Conservation (phyloP, 192 early-diverging fungal species). For the Coemansia sp. region DNA sequence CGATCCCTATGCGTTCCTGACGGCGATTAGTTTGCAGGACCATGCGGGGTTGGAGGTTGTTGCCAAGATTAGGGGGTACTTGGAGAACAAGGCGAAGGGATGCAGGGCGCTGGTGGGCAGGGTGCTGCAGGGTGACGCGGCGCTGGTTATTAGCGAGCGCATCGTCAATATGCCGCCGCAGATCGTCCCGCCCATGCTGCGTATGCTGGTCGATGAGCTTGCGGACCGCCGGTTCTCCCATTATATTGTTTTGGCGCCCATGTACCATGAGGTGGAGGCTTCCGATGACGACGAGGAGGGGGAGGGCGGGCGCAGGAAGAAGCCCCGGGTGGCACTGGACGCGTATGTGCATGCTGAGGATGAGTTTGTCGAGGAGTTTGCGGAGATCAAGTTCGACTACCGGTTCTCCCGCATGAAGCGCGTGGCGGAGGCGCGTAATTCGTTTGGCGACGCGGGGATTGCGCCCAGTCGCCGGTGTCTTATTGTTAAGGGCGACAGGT, state of each 20-base stretch:
- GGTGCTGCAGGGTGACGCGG: conserved; percentile 52
- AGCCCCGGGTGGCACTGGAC: conserved; percentile 39
- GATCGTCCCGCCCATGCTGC: conserved; percentile 86
- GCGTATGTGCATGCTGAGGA: conserved; percentile 91
- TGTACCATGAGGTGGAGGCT: conserved; percentile 75
- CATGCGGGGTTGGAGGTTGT: conserved; percentile 59
- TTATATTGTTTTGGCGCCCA: conserved; percentile 75
- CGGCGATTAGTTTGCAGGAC: conserved; percentile 67
- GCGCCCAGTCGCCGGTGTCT: conserved; percentile 67
- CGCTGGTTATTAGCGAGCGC: conserved; percentile 79
- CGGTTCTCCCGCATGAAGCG: conserved; percentile 68
- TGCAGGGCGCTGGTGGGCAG: conserved; percentile 11
- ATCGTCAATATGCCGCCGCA: conserved; percentile 97
- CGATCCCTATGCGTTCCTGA: conserved; percentile 87
- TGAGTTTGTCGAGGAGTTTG: conserved; percentile 80
- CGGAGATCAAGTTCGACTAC: conserved; percentile 75
- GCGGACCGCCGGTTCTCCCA: conserved; percentile 78
- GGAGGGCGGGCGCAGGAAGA: conserved; percentile 32
- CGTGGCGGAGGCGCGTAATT: conserved; percentile 70
- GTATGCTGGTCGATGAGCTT: conserved; percentile 83
- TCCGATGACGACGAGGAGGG: conserved; percentile 36
- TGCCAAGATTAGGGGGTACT: conserved; percentile 58
- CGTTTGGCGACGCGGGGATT: conserved; percentile 85
- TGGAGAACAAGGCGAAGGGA: conserved; percentile 60
- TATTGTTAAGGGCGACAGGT: conserved; percentile 57